Evolutionary conservation across 306 rosid genomes (phyloP).

Genomic region (Quercus robur): DNA sequence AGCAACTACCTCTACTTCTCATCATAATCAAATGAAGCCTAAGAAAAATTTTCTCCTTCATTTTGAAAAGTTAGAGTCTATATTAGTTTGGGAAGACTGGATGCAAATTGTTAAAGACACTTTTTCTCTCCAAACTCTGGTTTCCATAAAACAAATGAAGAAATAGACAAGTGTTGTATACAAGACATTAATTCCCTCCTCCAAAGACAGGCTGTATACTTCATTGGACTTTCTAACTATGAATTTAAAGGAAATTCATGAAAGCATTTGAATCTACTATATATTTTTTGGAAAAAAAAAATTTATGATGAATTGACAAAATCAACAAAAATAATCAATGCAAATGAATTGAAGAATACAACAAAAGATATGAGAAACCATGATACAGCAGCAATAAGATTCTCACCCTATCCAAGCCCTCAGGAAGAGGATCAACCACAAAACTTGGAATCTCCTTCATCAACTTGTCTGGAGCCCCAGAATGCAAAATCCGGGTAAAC

Average conservation of each 20-base stretch:
- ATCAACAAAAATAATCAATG: not conserved
- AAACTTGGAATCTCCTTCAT: constrained; percentile 83
- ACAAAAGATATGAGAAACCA: not conserved
- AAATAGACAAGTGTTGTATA: not conserved
- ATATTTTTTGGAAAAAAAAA: not conserved
- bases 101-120: not conserved
- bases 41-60: no score
- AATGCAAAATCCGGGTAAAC: constrained; percentile 77
- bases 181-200: not conserved
- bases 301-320: not conserved
- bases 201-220: not conserved
- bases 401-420: constrained; percentile 83
- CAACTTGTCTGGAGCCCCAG: constrained; percentile 66
- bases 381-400: constrained; percentile 15
- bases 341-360: not conserved
- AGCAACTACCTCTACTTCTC: no score
- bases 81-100: not conserved
- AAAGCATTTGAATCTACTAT: not conserved
- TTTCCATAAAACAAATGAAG: not conserved
- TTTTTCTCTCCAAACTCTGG: not conserved
- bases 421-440: constrained; percentile 91
- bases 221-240: not conserved
- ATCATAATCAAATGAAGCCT: not conserved
- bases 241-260: not conserved
- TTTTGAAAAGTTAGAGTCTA: no score